phyloP scores from a whole-genome alignment of 2,329 filamentous ascomycete species.

The Calonectria hawksworthii region DNA sequence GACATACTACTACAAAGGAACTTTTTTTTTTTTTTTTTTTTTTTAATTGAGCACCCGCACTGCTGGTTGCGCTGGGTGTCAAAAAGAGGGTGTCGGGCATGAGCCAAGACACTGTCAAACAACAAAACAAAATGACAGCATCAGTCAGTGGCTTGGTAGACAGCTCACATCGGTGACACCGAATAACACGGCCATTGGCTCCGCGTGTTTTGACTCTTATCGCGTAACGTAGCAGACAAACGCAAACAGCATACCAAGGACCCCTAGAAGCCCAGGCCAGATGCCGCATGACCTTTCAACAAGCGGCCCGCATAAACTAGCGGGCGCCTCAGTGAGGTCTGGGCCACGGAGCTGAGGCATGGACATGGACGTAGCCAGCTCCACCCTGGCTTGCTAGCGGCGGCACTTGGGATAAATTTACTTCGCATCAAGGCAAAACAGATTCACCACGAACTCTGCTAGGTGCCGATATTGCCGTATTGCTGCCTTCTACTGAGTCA shows the following conservation, averaged over 20 bases:
- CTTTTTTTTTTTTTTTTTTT: not conserved
- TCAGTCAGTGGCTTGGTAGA: not conserved
- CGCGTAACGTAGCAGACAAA: not conserved
- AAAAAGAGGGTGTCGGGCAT: not conserved
- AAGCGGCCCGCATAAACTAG: slow-evolving; percentile 14
- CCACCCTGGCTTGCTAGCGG: not conserved
- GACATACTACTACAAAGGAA: not conserved
- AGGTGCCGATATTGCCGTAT: slow-evolving; percentile 1
- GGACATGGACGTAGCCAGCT: not conserved
- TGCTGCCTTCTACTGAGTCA: not conserved
- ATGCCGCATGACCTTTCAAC: slow-evolving; percentile 4
- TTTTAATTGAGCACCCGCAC: not conserved
- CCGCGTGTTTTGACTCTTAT: not conserved
- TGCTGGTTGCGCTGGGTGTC: not conserved
- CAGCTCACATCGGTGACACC: not conserved
- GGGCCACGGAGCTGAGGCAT: not conserved
- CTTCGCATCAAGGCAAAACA: not conserved
- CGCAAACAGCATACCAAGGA: not conserved
- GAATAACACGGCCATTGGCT: not conserved
- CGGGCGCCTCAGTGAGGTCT: slow-evolving; percentile 1
- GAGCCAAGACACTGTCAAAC: not conserved
- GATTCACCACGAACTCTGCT: not conserved
- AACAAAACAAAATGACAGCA: not conserved
- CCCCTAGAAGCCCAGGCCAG: too few relatives aligned
- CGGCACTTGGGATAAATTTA: not conserved